phyloP scores from a whole-genome alignment of 495 filamentous ascomycete genomes.

The Lophium mytilinum region DNA sequence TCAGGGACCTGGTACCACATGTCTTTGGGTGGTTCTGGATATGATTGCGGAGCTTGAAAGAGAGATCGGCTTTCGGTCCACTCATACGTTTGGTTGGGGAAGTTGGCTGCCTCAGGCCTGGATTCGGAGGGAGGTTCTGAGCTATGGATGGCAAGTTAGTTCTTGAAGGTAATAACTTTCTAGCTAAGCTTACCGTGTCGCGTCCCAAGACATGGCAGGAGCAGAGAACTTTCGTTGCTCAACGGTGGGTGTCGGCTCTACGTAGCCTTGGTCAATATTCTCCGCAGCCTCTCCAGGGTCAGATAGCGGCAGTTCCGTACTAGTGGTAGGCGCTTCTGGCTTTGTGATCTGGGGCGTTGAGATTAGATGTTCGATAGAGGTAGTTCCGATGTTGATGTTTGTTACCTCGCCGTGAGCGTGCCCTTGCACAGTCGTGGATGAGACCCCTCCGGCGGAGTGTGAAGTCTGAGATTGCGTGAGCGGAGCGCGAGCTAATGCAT shows the following conservation, averaged over 20 bases:
- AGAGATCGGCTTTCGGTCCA: slow-evolving; percentile 65
- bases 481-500: not conserved
- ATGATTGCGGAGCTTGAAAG: slow-evolving; percentile 64
- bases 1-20: slow-evolving; percentile 78
- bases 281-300: slow-evolving; percentile 32
- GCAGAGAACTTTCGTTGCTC: slow-evolving; percentile 41
- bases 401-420: slow-evolving; percentile 35
- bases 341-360: slow-evolving; percentile 5
- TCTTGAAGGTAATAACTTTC: not conserved
- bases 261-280: slow-evolving; percentile 34
- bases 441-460: not conserved
- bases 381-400: slow-evolving; percentile 24
- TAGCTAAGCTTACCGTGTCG: slow-evolving; percentile 43
- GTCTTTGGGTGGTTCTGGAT: slow-evolving; percentile 73
- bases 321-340: slow-evolving; percentile 16
- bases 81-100: slow-evolving; percentile 61
- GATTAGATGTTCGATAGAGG: slow-evolving; percentile 13
- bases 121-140: slow-evolving; percentile 65
- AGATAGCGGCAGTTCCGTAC: slow-evolving; percentile 34
- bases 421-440: slow-evolving; percentile 30
- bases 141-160: slow-evolving; percentile 41
- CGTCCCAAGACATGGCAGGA: slow-evolving; percentile 58
- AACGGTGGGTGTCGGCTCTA: slow-evolving; percentile 35
- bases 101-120: slow-evolving; percentile 67
- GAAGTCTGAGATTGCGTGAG: not conserved